Evolutionary conservation across 169 alveolate genomes (phyloP), one percentile per base, ranked within the genome.

Genomic region (Eimeria falciformis): DNA sequence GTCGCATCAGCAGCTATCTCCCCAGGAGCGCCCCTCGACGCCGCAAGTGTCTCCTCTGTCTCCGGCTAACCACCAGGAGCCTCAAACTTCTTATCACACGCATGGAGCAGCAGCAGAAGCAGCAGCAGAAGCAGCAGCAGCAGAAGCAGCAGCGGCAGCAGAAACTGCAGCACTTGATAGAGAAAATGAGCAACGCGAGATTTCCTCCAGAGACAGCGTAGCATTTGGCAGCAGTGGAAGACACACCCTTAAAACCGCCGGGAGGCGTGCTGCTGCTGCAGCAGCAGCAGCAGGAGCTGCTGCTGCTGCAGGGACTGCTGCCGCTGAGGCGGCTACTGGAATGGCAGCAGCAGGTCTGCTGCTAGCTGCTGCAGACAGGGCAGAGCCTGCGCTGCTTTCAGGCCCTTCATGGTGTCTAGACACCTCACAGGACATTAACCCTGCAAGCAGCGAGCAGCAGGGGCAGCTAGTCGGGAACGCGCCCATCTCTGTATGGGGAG

Each of bases 311-410:
- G 88, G 66, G 1, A 71, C 69, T 12, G 53, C 0, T 27, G 88
- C 55, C 6, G 88, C 88, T 25, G 88, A 79, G 40, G 40, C 88
- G 29, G 88, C 88, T 25, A 71, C 55, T 46, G 88, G 73, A 27
- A 71, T 71, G 18, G 88, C 88, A 11, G 71, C 88, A 0, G 88
- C 88, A 47, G 88, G 71, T 50, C 46, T 79, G 71, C 88, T 79
- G 73, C 71, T 79, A 23, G 33, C 73, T 23, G 71, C 47, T 21
- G 37, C 88, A 79, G 73, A 47, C 23, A 65, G n/a, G 21, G 73
- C 75, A 43, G 88, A 53, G 4, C 69, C 88, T 5, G 12, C 40
- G 7, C 71, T 68, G 0, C 71, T 79, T 25, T 29, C 88, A 33
- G 40, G 73, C 18, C 33, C 53, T 29, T 27, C 33, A 29, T 50